phyloP scores from a whole-genome alignment of 331 rosid genomes.

The Quercus lobata region DNA sequence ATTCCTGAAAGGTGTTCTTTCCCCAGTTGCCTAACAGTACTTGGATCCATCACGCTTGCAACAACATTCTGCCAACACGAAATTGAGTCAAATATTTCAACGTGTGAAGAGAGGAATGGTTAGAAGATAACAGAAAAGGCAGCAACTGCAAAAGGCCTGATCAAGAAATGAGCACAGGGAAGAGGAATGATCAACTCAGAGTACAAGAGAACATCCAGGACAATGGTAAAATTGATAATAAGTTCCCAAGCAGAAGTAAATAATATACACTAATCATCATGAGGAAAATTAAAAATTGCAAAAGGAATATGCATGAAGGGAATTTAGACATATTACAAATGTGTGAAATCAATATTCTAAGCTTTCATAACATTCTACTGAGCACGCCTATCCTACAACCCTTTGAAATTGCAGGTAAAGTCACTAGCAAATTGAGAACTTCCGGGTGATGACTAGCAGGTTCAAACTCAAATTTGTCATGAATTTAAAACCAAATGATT shows the following conservation, averaged over 20 bases:
- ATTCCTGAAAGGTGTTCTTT: slow-evolving; percentile 34
- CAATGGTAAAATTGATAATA: not conserved
- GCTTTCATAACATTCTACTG: not conserved
- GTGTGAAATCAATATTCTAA: not conserved
- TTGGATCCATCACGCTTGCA: slow-evolving; percentile 48
- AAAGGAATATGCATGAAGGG: not conserved
- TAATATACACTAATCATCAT: not conserved
- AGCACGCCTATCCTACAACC: not conserved
- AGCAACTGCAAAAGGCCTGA: not conserved
- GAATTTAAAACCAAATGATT: not conserved
- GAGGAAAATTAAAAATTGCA: not conserved
- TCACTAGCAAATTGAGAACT: too few species aligned
- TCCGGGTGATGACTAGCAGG: not conserved
- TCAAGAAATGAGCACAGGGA: not conserved
- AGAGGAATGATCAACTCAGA: not conserved
- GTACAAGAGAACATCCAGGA: not conserved
- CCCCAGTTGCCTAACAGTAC: slow-evolving; percentile 40
- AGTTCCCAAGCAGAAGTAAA: not conserved
- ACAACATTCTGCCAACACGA: slow-evolving; percentile 55
- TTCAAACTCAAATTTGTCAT: not conserved
- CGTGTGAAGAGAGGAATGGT: slow-evolving; percentile 7
- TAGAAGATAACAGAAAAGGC: not conserved
- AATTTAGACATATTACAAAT: not conserved
- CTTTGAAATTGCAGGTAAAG: not conserved
- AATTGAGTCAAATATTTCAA: slow-evolving; percentile 9